These are phyloP conservation scores for Plantago coronopus DNA, from an alignment of 305 asterid genomes.

Conservation along the genomic window DNA sequence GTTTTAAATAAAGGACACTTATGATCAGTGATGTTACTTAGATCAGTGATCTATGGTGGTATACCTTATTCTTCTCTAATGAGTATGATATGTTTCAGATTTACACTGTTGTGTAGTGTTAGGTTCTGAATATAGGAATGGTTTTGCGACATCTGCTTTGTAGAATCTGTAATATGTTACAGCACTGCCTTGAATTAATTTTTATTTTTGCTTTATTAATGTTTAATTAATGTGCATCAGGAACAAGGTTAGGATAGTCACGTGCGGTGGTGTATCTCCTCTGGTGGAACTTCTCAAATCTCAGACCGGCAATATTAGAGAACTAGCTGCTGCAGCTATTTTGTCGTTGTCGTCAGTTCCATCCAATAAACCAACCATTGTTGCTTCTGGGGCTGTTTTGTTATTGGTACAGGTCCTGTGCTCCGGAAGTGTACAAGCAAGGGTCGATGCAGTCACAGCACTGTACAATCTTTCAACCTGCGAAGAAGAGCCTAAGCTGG, in stretches of 20 bases:
- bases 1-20: no score
- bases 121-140: no score
- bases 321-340: slow-evolving; percentile 81
- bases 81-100: no score
- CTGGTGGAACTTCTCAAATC: slow-evolving; percentile 71
- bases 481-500: slow-evolving; percentile 50
- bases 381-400: slow-evolving; percentile 63
- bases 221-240: slow-evolving; percentile 27
- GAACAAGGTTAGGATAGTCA: slow-evolving; percentile 72
- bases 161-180: neutral
- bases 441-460: slow-evolving; percentile 80
- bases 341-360: slow-evolving; percentile 68
- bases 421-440: slow-evolving; percentile 77
- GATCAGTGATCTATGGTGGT: no score
- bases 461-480: slow-evolving; percentile 70
- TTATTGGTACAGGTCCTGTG: slow-evolving; percentile 63
- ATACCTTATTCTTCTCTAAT: no score
- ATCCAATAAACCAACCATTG: slow-evolving; percentile 62
- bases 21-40: no score
- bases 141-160: no score
- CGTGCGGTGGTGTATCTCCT: slow-evolving; percentile 72
- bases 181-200: neutral
- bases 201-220: neutral
- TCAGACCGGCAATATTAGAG: slow-evolving; percentile 57
- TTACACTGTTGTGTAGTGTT: no score